These are phyloP conservation scores for Mrakia frigida DNA, from an alignment of 768 basidiomycete genomes.

Conservation along the genomic window DNA sequence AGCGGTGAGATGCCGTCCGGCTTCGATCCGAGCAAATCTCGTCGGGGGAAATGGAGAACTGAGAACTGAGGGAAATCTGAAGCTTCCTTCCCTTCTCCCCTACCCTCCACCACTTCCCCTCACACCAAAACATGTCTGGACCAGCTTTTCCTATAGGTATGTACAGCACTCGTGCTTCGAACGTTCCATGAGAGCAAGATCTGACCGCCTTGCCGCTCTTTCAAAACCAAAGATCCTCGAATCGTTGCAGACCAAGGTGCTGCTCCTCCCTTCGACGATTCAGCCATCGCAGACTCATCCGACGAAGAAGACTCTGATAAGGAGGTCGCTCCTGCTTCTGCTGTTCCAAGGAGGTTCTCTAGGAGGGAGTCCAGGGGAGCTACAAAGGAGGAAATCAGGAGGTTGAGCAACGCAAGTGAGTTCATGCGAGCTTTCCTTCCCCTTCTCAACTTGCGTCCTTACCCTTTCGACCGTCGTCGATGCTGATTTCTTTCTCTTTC, in stretches of 20 bases:
- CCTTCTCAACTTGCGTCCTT: neutral
- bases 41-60: no score
- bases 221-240: conserved; percentile 5
- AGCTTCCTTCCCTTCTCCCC: neutral
- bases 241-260: neutral
- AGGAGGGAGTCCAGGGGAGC: conserved; percentile 18
- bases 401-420: neutral
- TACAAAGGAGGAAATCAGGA: neutral
- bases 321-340: conserved; percentile 6
- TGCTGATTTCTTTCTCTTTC: neutral
- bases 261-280: neutral
- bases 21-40: no score
- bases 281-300: conserved; percentile 20
- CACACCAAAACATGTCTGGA: conserved; percentile 3
- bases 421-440: neutral
- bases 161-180: neutral
- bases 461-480: neutral
- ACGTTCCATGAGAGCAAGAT: no score
- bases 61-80: neutral
- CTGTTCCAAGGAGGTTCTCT: conserved; percentile 21
- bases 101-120: neutral
- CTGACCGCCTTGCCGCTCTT: neutral
- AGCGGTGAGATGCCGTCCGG: no score
- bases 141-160: conserved; percentile 18
- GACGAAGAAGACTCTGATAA: conserved; percentile 9